phyloP scores from a whole-genome alignment of 495 filamentous ascomycete genomes.

The Trichoderma orchidacearum region DNA sequence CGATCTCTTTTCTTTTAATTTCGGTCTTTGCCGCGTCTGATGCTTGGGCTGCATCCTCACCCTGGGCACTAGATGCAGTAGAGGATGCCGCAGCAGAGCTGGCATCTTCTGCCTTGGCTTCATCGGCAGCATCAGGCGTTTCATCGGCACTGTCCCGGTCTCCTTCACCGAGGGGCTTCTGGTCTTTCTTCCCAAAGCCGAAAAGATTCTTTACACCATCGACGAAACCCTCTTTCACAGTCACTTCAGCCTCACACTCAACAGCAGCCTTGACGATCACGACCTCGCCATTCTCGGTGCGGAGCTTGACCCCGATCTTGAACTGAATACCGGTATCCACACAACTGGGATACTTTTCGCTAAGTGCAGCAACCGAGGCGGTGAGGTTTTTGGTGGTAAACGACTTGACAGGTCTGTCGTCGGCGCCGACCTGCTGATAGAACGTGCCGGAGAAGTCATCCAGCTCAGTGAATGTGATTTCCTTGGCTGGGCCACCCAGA shows the following conservation, averaged over 20 bases:
- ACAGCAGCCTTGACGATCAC: constrained; percentile 62
- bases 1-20: constrained; percentile 49
- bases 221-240: constrained; percentile 64
- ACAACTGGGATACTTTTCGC: constrained; percentile 58
- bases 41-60: constrained; percentile 30
- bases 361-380: constrained; percentile 58
- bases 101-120: constrained; percentile 14
- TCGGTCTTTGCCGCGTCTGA: constrained; percentile 23
- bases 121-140: constrained; percentile 30
- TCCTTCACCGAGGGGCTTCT: constrained; percentile 52
- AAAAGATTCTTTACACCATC: constrained; percentile 93
- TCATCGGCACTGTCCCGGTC: constrained; percentile 27
- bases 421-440: constrained; percentile 50
- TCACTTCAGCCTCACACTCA: constrained; percentile 64
- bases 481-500: constrained; percentile 62
- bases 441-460: constrained; percentile 76
- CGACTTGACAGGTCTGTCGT: constrained; percentile 31
- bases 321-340: constrained; percentile 61
- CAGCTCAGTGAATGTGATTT: constrained; percentile 73
- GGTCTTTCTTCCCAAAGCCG: constrained; percentile 80
- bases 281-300: constrained; percentile 64
- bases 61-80: constrained; percentile 26
- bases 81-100: constrained; percentile 20
- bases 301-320: constrained; percentile 62
- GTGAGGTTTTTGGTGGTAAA: constrained; percentile 76